phyloP scores from a whole-genome alignment of 2,329 filamentous ascomycete species.

The Colletotrichum sp. region DNA sequence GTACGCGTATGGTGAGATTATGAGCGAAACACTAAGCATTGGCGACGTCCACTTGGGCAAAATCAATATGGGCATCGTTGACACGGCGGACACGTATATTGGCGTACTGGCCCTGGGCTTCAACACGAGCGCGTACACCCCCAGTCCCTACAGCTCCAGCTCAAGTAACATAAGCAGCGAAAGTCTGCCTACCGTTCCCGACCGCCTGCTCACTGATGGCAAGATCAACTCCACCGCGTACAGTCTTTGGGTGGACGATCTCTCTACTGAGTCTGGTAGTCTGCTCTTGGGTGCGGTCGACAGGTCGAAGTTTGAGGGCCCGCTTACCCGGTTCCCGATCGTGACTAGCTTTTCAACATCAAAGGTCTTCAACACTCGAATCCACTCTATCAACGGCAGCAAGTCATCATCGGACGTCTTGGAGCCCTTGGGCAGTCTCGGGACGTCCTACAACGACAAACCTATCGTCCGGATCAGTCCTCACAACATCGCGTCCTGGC shows the following conservation, averaged over 20 bases:
- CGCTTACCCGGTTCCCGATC: conserved; percentile 24
- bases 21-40: conserved; percentile 57
- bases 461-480: not conserved
- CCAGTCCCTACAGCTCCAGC: conserved; percentile 24
- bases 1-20: conserved; percentile 27
- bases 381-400: conserved; percentile 7
- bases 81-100: conserved; percentile 49
- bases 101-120: conserved; percentile 69
- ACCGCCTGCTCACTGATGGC: conserved; percentile 66
- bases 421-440: not conserved
- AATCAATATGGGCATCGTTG: conserved; percentile 61
- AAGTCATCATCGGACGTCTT: not conserved
- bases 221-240: conserved; percentile 69
- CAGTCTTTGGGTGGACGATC: conserved; percentile 63
- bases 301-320: conserved; percentile 18
- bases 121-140: conserved; percentile 50
- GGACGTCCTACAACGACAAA: not conserved
- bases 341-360: not conserved
- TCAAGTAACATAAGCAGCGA: not conserved
- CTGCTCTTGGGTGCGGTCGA: conserved; percentile 19
- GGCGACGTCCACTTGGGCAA: conserved; percentile 48
- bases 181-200: conserved; percentile 63
- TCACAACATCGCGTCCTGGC: conserved; percentile 2
- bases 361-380: not conserved
- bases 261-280: not conserved